Base-by-base conservation (phyloP, 2,329 filamentous ascomycete species). In the Verticillium albo-atrum region DNA sequence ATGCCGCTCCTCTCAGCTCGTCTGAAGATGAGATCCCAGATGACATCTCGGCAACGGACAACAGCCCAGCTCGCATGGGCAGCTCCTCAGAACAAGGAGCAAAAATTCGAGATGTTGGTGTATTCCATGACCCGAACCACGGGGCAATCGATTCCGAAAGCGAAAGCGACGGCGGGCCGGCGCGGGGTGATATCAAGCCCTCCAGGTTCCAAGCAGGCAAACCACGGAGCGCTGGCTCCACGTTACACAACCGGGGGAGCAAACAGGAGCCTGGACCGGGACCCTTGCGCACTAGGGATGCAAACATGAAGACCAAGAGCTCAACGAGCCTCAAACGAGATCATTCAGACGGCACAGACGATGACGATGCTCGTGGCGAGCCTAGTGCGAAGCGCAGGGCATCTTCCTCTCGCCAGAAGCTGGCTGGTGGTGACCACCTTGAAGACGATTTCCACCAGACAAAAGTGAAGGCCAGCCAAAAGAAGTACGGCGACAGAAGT, bases 101-200 rank as follows among this genome's bases (percentile, higher is more conserved):
- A 23, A 23, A 23, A 20, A 7, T 7, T 10, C 6, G 42, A n/a
- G n/a, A 14, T 4, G 42, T 20, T 10, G 42, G 42, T 20, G 20
- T n/a, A 10, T 23, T n/a, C n/a, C 42, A 9, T 12, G 42, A 10
- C 20, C n/a, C 9, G 42, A 47, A 25, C 10, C n/a, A 9, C 7
- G 14, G 42, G 10, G 20, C 9, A 12, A 23, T 7, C 20, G 42
- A 47, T 20, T 47, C 42, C n/a, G 42, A 47, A 7, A 47, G 4
- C n/a, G 42, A 47, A 7, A 47, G 4, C 20, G 67, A 71, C 32
- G 67, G 72, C 25, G 59, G 58, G 27, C 62, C 59, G 32, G 59
- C 60, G n/a, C 62, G 65, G 4, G 72, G 65, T 17, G 62, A 69
- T 56, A 78, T 79, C 27, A 68, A 63, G 37, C 63, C 62, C 9